Base-by-base conservation (phyloP, 1,139 yeast species). In the Barnettozyma hawaiiensis region DNA sequence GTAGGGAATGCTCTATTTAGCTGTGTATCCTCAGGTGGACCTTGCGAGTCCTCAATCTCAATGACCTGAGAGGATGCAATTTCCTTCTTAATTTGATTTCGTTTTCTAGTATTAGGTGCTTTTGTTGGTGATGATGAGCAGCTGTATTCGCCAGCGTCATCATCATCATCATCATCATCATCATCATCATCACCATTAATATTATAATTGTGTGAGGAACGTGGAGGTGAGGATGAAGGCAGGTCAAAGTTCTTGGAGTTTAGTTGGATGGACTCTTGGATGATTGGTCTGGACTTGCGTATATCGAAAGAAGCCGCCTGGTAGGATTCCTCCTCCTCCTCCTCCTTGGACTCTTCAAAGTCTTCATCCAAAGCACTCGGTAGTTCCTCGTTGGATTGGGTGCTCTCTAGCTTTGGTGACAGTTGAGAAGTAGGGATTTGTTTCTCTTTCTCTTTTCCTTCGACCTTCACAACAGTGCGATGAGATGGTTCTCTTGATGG, bases 1-100 rank as follows among this genome's bases (percentile, higher is more conserved):
- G 58, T 54, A 10, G 55, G 56, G 3, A 49, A 32, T 7, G 39
- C 20, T 3, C 16, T 9, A 9, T 28, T 18, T 10, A 40, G 8
- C 6, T 39, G 26, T 7, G 41, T 44, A 4, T 40, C 41, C 4
- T 40, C 50, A 22, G 40, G 40, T 8, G 34, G 32, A 1, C 39
- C 47, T 24, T 47, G 37, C 1, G 45, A 42, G 18, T 46, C 51
- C 19, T 47, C 43, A 3, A 42, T 29, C 7, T 28, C 36, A 3
- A 34, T 31, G 1, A 32, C 24, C 15, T 46, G 43, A 3, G 44
- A 43, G 7, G 36, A 32, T 7, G 15, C 9, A 11, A 18, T 12
- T 15, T 41, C 42, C 12, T 32, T 37, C 9, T 41, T 37, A 4
- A 24, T 19, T 5, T 44, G 39, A 12, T 15, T n/a, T 9, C 21